Evolutionary conservation across 1,284 basidiomycete genomes (phyloP).

Genomic region (Trichosporon sp.): DNA sequence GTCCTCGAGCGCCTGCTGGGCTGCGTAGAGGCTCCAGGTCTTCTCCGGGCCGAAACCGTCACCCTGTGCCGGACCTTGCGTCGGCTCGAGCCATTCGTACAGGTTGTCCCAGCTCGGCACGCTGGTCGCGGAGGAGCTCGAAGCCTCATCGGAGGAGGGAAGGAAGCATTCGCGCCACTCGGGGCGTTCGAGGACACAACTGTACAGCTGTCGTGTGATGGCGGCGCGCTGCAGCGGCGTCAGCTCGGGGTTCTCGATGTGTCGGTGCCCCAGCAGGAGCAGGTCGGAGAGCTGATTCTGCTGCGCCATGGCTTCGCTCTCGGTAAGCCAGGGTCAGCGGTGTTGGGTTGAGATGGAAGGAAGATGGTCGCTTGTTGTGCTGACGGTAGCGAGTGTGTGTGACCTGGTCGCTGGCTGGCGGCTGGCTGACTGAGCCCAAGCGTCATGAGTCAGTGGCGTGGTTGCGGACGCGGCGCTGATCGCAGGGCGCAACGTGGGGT

Average conservation of each 20-base stretch:
- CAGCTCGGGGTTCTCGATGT: slow-evolving; percentile 31
- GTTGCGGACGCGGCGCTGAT: slow-evolving; percentile 11
- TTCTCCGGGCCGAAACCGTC: slow-evolving; percentile 31
- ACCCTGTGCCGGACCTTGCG: slow-evolving; percentile 1
- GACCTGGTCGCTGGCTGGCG: not conserved
- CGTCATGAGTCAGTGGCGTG: slow-evolving; percentile 13
- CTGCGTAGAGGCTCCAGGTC: slow-evolving; percentile 30
- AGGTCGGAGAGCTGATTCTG: slow-evolving; percentile 28
- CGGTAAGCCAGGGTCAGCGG: not conserved
- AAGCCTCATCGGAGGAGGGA: slow-evolving; percentile 8
- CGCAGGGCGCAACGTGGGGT: slow-evolving; percentile 21
- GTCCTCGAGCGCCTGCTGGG: slow-evolving; percentile 36
- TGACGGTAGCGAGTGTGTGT: not conserved
- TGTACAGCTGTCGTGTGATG: slow-evolving; percentile 42
- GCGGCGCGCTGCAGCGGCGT: slow-evolving; percentile 34
- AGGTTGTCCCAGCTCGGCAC: slow-evolving; percentile 34
- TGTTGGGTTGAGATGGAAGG: not conserved
- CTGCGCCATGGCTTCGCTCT: slow-evolving; percentile 25
- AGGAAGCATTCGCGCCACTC: slow-evolving; percentile 40
- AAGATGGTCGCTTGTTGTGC: not conserved
- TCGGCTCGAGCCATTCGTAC: slow-evolving; percentile 32
- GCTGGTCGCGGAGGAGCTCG: not conserved
- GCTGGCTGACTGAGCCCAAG: slow-evolving; percentile 15
- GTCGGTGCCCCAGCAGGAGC: slow-evolving; percentile 26
- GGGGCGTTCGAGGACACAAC: slow-evolving; percentile 39